phyloP scores from a whole-genome alignment of 495 filamentous ascomycete genomes.

The Aspergillus bridgeri region DNA sequence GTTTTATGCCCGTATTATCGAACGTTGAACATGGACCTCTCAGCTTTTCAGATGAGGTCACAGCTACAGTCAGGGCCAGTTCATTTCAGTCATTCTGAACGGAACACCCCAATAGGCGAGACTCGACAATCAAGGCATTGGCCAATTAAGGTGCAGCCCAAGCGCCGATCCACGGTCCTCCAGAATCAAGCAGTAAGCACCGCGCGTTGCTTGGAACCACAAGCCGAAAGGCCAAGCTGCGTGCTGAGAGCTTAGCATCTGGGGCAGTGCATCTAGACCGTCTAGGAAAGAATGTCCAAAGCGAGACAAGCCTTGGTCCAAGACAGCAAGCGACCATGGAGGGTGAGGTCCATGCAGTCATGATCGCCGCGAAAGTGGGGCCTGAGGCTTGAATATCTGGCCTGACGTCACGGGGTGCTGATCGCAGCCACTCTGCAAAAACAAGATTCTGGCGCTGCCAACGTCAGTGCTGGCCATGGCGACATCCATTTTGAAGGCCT shows the following conservation, averaged over 20 bases:
- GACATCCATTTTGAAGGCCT: neutral
- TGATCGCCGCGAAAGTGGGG: neutral
- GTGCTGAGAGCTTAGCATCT: neutral
- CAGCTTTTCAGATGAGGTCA: no score
- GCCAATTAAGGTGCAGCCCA: neutral
- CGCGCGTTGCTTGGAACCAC: neutral
- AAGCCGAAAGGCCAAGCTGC: neutral
- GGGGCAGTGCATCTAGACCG: no score
- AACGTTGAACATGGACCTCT: no score
- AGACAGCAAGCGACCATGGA: neutral
- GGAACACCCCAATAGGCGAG: no score
- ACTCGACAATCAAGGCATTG: neutral
- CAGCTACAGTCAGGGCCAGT: no score
- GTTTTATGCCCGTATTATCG: no score
- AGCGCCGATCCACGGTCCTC: neutral
- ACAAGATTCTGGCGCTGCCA: neutral
- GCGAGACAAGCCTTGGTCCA: neutral
- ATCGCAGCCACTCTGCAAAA: neutral
- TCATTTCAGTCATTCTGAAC: no score
- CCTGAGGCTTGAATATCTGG: neutral
- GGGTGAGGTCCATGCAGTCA: neutral
- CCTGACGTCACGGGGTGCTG: neutral
- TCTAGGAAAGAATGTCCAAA: neutral
- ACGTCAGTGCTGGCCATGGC: neutral
- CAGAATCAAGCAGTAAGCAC: neutral